Percentiles rank a stretch among this genome's conserved stretches.
These are phyloP conservation scores for Cladophialophora carrionii DNA, from an alignment of 2,329 filamentous ascomycete species.

Conservation along the genomic window DNA sequence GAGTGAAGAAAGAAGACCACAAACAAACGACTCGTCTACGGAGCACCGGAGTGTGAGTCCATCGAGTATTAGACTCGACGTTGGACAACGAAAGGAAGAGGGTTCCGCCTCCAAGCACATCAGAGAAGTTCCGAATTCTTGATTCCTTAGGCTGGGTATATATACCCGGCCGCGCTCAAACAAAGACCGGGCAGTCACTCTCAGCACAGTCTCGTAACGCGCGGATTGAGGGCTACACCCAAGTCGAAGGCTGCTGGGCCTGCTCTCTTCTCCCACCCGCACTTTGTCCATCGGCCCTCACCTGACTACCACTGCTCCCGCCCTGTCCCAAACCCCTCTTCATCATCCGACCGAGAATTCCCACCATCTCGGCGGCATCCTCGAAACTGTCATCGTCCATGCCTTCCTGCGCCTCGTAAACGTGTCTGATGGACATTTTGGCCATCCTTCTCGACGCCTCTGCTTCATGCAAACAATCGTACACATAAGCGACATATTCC, in stretches of 20 bases:
- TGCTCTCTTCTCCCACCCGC: constrained; percentile 13
- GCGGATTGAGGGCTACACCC: constrained; percentile 21
- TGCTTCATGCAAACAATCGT: constrained; percentile 85
- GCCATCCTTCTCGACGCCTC: constrained; percentile 76
- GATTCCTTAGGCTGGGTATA: neutral
- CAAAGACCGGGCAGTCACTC: neutral
- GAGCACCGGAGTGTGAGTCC: neutral
- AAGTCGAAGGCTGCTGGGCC: constrained; percentile 28
- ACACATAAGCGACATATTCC: constrained; percentile 89
- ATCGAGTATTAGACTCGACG: neutral
- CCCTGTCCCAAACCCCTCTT: constrained; percentile 64
- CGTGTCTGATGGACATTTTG: constrained; percentile 80
- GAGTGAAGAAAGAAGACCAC: no score
- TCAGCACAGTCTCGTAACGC: neutral
- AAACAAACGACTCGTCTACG: no score
- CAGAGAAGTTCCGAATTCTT: neutral
- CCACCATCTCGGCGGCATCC: constrained; percentile 86
- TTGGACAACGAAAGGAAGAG: neutral
- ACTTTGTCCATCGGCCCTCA: constrained; percentile 8
- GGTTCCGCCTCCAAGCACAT: neutral
- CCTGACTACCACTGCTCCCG: constrained; percentile 32
- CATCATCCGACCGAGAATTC: constrained; percentile 84
- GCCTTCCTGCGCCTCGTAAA: constrained; percentile 86
- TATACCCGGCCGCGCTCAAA: neutral
- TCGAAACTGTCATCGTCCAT: constrained; percentile 96